Base-by-base conservation (phyloP, 495 filamentous ascomycete genomes). In the Trichoderma reesei region DNA sequence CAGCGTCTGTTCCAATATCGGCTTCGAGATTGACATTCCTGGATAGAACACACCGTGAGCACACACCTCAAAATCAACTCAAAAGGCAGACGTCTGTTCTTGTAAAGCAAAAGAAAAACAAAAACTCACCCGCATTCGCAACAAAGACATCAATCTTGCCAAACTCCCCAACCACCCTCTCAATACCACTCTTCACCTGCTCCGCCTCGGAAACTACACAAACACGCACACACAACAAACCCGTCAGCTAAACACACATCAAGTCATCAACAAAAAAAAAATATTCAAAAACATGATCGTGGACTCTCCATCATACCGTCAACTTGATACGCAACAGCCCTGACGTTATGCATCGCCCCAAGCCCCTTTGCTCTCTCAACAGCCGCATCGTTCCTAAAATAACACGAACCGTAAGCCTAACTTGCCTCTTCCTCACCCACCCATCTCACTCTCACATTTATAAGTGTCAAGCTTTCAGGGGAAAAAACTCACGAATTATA, bases 241-340 rank as follows among this genome's bases (percentile, higher is more conserved):
- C n/a, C n/a, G n/a, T n/a, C n/a, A n/a, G n/a, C n/a, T n/a, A n/a
- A n/a, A n/a, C n/a, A n/a, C n/a, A n/a, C n/a, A n/a, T n/a, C n/a
- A 60, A 7, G 26, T 60, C 16, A 41, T 9, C 37, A 10, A 7
- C 36, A 18, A 33, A 20, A 7, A 14, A 0, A 14, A 9, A 38
- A 60, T 20, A 80, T 56, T 82, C 66, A 44, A 83, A 81, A 3
- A 78, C 74, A 68, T 82, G 76, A n/a, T n/a, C n/a, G n/a, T n/a
- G n/a, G n/a, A n/a, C n/a, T n/a, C n/a, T n/a, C n/a, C n/a, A n/a
- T n/a, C n/a, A n/a, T 4, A 85, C 72, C 63, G 69, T 87, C 84
- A 26, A 85, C 80, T 63, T 78, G 79, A 72, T 85, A 83, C 72
- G 84, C 86, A 7, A 74, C 76, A 54, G 80, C 78, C 31, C 81